Percentiles rank a stretch among this genome's conserved stretches.
These are phyloP conservation scores for Dryadomyces quercus-mongolicae DNA, from an alignment of 2,329 filamentous ascomycete genomes.

Conservation along the genomic window DNA sequence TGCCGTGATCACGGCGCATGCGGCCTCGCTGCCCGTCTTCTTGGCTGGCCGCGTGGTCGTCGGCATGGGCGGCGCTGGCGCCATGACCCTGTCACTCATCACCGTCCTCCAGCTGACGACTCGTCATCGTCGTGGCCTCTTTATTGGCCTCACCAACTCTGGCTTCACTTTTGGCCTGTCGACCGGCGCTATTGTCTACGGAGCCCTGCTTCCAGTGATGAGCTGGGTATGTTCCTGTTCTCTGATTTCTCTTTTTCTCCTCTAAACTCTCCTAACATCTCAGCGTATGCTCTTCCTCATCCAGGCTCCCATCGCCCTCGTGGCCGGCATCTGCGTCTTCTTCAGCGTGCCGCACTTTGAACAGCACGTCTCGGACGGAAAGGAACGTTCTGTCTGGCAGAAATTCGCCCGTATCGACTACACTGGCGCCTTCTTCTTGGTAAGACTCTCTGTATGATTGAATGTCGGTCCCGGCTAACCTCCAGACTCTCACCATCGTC, in stretches of 20 bases:
- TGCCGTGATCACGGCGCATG: slow-evolving; percentile 49
- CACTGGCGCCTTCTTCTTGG: slow-evolving; percentile 54
- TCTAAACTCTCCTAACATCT: neutral
- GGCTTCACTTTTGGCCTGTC: slow-evolving; percentile 22
- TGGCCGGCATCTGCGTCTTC: slow-evolving; percentile 50
- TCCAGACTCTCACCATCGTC: slow-evolving; percentile 49
- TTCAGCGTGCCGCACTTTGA: slow-evolving; percentile 46
- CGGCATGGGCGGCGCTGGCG: slow-evolving; percentile 58
- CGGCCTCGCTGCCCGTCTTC: slow-evolving; percentile 48
- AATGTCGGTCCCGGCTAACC: slow-evolving; percentile 12
- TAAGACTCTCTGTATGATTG: slow-evolving; percentile 22
- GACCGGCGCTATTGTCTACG: slow-evolving; percentile 19
- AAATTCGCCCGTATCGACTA: slow-evolving; percentile 64
- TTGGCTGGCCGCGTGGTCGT: slow-evolving; percentile 55
- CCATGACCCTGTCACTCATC: slow-evolving; percentile 63
- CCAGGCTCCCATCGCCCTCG: slow-evolving; percentile 52
- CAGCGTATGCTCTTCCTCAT: slow-evolving; percentile 62
- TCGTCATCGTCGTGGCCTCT: slow-evolving; percentile 56
- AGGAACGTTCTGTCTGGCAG: slow-evolving; percentile 27
- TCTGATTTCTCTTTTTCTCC: neutral
- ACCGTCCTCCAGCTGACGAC: slow-evolving; percentile 63
- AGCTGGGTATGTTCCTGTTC: slow-evolving; percentile 57
- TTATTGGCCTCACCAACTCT: slow-evolving; percentile 64
- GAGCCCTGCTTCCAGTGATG: slow-evolving; percentile 24
- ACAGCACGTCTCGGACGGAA: slow-evolving; percentile 8